Base-by-base conservation (phyloP, 495 filamentous ascomycete species). In the Xylaria palmicola region DNA sequence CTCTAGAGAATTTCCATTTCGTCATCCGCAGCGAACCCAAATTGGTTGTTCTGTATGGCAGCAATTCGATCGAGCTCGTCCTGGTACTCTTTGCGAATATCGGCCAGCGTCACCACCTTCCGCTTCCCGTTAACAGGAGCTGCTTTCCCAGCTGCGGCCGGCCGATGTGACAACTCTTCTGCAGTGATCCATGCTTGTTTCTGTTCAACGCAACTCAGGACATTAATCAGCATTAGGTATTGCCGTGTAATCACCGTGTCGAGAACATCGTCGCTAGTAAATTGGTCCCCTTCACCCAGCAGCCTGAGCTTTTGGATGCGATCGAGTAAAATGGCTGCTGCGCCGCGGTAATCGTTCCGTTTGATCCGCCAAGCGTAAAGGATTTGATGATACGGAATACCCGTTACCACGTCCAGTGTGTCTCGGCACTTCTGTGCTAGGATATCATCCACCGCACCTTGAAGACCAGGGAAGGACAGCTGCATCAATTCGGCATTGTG, bases 321-420 rank as follows among this genome's bases (percentile, higher is more conserved):
- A 62, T 89, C 85, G 36, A 90, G 77, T 24, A 95, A 81, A 44
- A 92, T 83, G 44, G 88, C 83, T 0, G 94, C 92, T 2, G 90
- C 94, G 49, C 93, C 94, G 37, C 93, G 90, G 75, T 90, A 94
- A 71, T 98, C 90, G 56, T 85, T 82, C 51, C 87, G 88, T 63
- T 85, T 84, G 57, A 97, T 86, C 53, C 95, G 86, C 83, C 91
- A 98, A 20, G 92, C 86, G 65, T 96, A 94, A 27, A 98, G 84
- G 43, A 96, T 86, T 65, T 91, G 88, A 68, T 88, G 88, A 73
- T 89, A 93, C 6, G 85, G 87, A 1, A 83, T 79, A 24, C 82
- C 83, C 20, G 77, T 75, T 41, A 79, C 70, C 32, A 90, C 80
- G 63, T 86, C 86, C 20, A 81, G 69, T 24, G 82, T 80, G 9